Percentiles rank a stretch among this genome's conserved stretches.
Evolutionary conservation across 1,284 basidiomycete genomes (phyloP).

Genomic region (Leccinum colubrinum): DNA sequence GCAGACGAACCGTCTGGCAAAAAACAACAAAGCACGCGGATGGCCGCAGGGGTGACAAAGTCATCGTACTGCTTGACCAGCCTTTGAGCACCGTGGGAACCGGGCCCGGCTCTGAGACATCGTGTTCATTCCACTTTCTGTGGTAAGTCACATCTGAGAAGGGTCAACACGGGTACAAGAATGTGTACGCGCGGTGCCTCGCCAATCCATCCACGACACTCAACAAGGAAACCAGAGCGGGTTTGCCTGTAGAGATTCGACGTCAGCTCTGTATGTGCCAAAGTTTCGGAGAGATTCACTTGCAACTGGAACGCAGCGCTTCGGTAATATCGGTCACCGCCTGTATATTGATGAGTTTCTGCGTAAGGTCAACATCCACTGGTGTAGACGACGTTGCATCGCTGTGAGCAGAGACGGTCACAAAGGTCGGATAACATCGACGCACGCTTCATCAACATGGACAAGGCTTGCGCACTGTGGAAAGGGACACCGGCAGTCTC

Average conservation of each 20-base stretch:
- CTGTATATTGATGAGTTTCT: slow-evolving; percentile 15
- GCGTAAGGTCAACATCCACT: slow-evolving; percentile 17
- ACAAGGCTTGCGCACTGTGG: slow-evolving; percentile 29
- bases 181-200: slow-evolving; percentile 13
- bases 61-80: slow-evolving; percentile 24
- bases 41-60: slow-evolving; percentile 31
- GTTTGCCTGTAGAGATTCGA: slow-evolving; percentile 11
- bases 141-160: background rate
- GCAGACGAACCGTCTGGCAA: slow-evolving; percentile 22
- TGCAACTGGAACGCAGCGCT: slow-evolving; percentile 19
- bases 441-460: slow-evolving; percentile 25
- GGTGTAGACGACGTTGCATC: background rate
- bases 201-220: slow-evolving; percentile 22
- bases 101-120: slow-evolving; percentile 7
- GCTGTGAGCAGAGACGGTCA: background rate
- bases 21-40: slow-evolving; percentile 24
- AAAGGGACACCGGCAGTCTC: slow-evolving; percentile 22
- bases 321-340: slow-evolving; percentile 20
- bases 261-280: background rate
- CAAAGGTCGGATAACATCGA: background rate
- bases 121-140: slow-evolving; percentile 8
- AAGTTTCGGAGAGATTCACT: slow-evolving; percentile 1
- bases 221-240: slow-evolving; percentile 22
- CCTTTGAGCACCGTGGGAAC: slow-evolving; percentile 19
- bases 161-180: background rate